Percentiles rank a stretch among this genome's conserved stretches.
These are phyloP conservation scores for Boletus reticuloceps DNA, from an alignment of 768 basidiomycete genomes.

Conservation along the genomic window DNA sequence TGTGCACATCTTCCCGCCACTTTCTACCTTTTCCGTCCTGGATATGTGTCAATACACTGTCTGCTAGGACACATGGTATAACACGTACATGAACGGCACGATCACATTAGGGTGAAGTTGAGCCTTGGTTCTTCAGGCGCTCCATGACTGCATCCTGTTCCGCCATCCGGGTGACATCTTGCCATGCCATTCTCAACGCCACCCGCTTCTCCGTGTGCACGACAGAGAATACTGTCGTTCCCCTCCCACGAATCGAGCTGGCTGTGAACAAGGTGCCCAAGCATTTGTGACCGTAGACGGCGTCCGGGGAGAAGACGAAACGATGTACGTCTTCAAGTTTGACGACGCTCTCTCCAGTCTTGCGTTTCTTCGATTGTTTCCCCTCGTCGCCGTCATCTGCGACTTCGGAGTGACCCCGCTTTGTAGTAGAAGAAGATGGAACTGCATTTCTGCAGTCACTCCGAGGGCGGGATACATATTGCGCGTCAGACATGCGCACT, in stretches of 20 bases:
- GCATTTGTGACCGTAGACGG: neutral
- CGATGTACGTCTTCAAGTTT: neutral
- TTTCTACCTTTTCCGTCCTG: neutral
- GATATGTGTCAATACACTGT: neutral
- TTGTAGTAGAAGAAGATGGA: no score
- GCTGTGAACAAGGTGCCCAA: neutral
- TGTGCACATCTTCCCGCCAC: neutral
- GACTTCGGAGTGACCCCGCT: neutral
- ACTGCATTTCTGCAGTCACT: no score
- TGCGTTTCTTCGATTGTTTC: neutral
- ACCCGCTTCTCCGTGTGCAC: neutral
- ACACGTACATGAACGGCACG: neutral
- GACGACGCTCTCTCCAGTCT: neutral
- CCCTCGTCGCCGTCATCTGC: neutral
- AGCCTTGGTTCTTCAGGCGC: neutral
- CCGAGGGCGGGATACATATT: no score
- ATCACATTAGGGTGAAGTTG: neutral
- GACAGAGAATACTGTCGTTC: neutral
- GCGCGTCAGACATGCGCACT: no score
- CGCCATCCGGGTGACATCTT: neutral
- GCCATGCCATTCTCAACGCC: neutral
- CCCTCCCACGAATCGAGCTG: neutral
- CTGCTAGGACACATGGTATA: neutral
- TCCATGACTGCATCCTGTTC: neutral
- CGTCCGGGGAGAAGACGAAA: neutral